Conservation (phyloP, 495 filamentous ascomycete genomes). For the Thozetella sp. region DNA sequence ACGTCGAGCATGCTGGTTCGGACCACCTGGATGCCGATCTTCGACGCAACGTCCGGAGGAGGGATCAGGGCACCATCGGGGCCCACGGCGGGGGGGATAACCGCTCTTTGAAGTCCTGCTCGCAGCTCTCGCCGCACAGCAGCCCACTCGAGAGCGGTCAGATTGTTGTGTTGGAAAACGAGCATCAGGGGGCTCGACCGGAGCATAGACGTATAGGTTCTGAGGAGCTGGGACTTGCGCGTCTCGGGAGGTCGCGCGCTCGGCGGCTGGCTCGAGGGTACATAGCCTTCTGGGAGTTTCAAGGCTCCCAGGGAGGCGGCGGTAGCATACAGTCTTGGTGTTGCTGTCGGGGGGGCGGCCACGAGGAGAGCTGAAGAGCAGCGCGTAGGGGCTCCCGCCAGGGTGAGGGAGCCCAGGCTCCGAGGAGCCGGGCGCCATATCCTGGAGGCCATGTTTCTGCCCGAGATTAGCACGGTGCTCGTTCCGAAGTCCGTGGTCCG, state of each 20-base stretch:
- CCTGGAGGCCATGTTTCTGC: slow-evolving; percentile 26
- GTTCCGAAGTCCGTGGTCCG: not conserved
- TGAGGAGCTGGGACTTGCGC: slow-evolving; percentile 93
- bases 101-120: not conserved
- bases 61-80: slow-evolving; percentile 7
- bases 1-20: slow-evolving; percentile 87
- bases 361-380: slow-evolving; percentile 15
- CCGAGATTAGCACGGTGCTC: not conserved
- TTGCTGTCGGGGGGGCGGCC: slow-evolving; percentile 12
- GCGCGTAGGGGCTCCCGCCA: slow-evolving; percentile 16
- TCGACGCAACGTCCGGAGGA: slow-evolving; percentile 31
- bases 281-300: slow-evolving; percentile 53
- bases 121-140: slow-evolving; percentile 81
- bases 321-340: slow-evolving; percentile 34
- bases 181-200: slow-evolving; percentile 87
- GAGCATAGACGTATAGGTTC: slow-evolving; percentile 90
- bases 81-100: slow-evolving; percentile 10
- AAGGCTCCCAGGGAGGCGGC: slow-evolving; percentile 37
- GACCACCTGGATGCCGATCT: slow-evolving; percentile 76
- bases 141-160: slow-evolving; percentile 85
- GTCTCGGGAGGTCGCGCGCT: slow-evolving; percentile 83
- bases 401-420: slow-evolving; percentile 19
- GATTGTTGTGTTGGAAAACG: slow-evolving; percentile 96
- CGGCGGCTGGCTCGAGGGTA: slow-evolving; percentile 79
- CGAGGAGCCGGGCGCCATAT: slow-evolving; percentile 27